A percentile compares a stretch with the other conserved stretches of the same genome.
These are phyloP conservation scores for Trapa bicornis DNA, from an alignment of 345 rosid genomes.

Conservation along the genomic window DNA sequence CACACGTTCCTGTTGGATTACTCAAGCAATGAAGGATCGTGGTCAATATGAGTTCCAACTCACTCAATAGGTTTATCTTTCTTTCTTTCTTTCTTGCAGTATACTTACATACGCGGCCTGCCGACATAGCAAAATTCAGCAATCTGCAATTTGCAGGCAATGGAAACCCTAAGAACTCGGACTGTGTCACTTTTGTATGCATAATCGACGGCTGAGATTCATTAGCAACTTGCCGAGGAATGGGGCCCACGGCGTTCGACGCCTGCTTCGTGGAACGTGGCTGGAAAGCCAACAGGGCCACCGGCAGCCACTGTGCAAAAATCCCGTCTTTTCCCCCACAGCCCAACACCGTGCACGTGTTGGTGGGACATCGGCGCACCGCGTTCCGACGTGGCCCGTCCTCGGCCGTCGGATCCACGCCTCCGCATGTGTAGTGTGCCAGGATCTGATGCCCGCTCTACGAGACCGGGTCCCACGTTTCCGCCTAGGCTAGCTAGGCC, in stretches of 20 bases:
- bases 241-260: background rate
- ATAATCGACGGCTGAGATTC: background rate
- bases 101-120: too few species aligned
- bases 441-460: background rate
- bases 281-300: background rate
- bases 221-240: background rate
- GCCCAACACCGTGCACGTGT: background rate
- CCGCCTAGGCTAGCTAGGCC: too few species aligned
- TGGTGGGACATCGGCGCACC: background rate
- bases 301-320: background rate
- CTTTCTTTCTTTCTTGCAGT: too few species aligned
- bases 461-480: background rate
- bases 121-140: too few species aligned
- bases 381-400: background rate
- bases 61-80: too few species aligned
- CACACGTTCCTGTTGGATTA: too few species aligned
- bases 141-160: background rate
- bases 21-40: slow-evolving; percentile 18
- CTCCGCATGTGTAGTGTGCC: background rate
- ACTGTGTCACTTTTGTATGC: background rate
- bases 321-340: background rate
- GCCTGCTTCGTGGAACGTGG: background rate
- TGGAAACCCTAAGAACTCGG: too few species aligned
- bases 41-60: slow-evolving; percentile 27
- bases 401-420: background rate